Percentiles rank a stretch among this genome's conserved stretches.
phyloP scores from a whole-genome alignment of 1,284 basidiomycete genomes.

The Ustilago loliicola region DNA sequence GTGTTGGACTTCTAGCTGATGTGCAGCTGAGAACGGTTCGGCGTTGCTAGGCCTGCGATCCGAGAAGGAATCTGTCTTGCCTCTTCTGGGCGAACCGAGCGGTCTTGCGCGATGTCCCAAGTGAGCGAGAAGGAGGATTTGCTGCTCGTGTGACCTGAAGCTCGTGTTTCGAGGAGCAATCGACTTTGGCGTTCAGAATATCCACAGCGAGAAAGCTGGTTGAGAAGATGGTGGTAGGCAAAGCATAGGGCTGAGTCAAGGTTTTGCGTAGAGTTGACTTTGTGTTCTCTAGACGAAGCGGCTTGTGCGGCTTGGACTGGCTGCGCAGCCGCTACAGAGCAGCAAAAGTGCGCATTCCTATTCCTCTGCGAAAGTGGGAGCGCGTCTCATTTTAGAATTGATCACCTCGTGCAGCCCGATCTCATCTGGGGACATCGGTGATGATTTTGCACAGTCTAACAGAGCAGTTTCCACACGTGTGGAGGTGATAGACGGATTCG shows the following conservation, averaged over 20 bases:
- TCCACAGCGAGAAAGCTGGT: background rate
- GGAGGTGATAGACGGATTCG: no score
- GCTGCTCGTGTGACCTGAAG: background rate
- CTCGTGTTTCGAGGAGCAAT: background rate
- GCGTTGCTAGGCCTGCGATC: background rate
- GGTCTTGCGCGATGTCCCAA: background rate
- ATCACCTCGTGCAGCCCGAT: conserved; percentile 9
- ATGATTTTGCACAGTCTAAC: background rate
- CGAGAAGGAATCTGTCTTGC: background rate
- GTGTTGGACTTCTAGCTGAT: background rate
- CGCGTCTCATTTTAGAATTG: conserved; percentile 37
- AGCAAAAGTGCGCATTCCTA: background rate
- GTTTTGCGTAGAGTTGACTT: background rate
- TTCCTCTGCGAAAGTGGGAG: conserved; percentile 11
- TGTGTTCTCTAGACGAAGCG: background rate
- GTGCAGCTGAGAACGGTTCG: conserved; percentile 4
- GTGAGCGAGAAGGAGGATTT: background rate
- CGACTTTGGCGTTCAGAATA: background rate
- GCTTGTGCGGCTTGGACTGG: conserved; percentile 16
- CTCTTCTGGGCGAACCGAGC: background rate
- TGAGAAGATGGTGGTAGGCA: background rate
- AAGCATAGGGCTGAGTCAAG: conserved; percentile 12
- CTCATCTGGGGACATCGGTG: background rate
- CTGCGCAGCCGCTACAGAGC: background rate
- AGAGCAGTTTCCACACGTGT: background rate